Percentiles rank a stretch among this genome's conserved stretches.
phyloP scores from a whole-genome alignment of 1,284 basidiomycete genomes.

The Boletus hoseneyae region DNA sequence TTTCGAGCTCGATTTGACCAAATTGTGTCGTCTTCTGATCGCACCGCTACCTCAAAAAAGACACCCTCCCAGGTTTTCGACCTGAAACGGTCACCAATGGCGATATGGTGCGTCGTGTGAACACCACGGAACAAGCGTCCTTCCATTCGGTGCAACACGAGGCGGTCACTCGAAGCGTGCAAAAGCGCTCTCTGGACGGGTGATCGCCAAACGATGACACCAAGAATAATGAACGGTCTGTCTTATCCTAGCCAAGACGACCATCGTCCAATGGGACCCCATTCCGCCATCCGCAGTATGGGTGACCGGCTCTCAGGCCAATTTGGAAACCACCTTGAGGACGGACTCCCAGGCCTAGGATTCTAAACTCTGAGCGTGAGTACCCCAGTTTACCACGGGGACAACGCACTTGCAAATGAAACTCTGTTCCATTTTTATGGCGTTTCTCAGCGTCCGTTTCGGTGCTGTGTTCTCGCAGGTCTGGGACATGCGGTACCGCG shows the following conservation, averaged over 20 bases:
- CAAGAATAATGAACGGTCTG: no score
- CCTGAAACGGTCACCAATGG: no score
- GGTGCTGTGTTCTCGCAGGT: no score
- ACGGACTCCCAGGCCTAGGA: slow-evolving; percentile 8
- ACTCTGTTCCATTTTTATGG: slow-evolving; percentile 14
- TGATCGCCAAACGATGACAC: no score
- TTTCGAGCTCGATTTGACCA: slow-evolving; percentile 32
- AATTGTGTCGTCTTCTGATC: slow-evolving; percentile 30
- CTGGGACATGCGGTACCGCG: slow-evolving; percentile 10
- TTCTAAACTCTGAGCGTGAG: slow-evolving; percentile 5
- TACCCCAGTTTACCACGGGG: neutral
- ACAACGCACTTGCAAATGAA: neutral
- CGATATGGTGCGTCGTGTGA: no score
- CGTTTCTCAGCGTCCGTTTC: neutral
- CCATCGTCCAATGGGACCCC: neutral
- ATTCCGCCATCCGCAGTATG: neutral
- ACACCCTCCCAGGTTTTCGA: no score
- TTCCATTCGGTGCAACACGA: no score
- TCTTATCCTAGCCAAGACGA: no score
- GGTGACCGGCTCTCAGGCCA: slow-evolving; percentile 6
- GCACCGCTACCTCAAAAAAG: no score
- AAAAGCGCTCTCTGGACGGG: no score
- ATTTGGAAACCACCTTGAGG: neutral
- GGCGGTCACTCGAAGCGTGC: neutral
- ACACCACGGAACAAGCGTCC: no score